Percentiles rank a stretch among this genome's conserved stretches.
phyloP scores from a whole-genome alignment of 192 early-diverging fungal species.

The Anaeromyces robustus region DNA sequence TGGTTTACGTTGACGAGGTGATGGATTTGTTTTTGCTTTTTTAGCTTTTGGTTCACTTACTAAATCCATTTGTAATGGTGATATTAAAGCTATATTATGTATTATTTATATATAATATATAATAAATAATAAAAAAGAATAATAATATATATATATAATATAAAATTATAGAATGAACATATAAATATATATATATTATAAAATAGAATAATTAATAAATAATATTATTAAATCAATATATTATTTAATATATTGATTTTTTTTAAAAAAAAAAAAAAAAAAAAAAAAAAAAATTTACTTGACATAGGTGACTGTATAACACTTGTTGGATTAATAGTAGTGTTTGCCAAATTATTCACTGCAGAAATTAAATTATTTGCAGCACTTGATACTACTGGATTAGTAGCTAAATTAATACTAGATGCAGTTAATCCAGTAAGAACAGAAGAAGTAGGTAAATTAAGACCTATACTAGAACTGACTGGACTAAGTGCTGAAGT shows the following conservation, averaged over 20 bases:
- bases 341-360: too few relatives aligned
- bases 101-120: too few relatives aligned
- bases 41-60: neutral
- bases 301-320: neutral
- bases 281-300: neutral
- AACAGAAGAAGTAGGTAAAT: neutral
- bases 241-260: too few relatives aligned
- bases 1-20: neutral
- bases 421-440: neutral
- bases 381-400: neutral
- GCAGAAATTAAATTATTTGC: neutral
- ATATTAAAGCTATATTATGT: neutral
- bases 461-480: neutral
- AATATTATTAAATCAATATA: too few relatives aligned
- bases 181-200: too few relatives aligned
- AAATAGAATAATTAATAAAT: too few relatives aligned
- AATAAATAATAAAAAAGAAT: too few relatives aligned
- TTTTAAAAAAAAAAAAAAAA: neutral
- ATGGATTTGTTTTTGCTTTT: neutral
- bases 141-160: too few relatives aligned
- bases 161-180: too few relatives aligned
- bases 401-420: neutral
- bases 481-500: neutral
- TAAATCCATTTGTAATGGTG: neutral
- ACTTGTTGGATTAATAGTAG: too few relatives aligned